A percentile compares a stretch with the other conserved stretches of the same genome.
Conservation (phyloP, 768 basidiomycete species). For the Tubosaeta brunneosetosa region DNA sequence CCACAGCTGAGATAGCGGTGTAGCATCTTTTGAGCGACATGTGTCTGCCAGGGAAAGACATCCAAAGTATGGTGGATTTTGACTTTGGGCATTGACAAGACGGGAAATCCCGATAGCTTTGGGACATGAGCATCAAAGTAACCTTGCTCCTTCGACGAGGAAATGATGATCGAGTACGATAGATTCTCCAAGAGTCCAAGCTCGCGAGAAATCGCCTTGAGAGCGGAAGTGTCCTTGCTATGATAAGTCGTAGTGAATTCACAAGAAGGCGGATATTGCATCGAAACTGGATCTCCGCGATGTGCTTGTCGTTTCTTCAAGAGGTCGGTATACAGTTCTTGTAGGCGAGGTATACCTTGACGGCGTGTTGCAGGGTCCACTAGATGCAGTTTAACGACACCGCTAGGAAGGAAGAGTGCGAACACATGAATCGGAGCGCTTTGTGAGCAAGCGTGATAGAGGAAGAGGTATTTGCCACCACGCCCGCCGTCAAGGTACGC, state of each 20-base stretch:
- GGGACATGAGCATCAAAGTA: conserved; percentile 76
- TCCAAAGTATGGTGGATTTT: conserved; percentile 69
- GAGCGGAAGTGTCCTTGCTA: conserved; percentile 67
- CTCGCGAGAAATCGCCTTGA: conserved; percentile 86
- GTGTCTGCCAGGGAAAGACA: conserved; percentile 84
- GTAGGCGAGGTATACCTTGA: conserved; percentile 74
- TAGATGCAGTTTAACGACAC: conserved; percentile 70
- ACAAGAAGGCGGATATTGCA: conserved; percentile 60
- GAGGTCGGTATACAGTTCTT: conserved; percentile 66
- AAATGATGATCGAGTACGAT: conserved; percentile 73
- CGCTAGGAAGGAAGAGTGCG: conserved; percentile 75
- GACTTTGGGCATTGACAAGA: conserved; percentile 82
- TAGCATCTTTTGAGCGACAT: conserved; percentile 80
- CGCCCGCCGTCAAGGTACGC: conserved; percentile 72
- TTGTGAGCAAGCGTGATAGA: conserved; percentile 81
- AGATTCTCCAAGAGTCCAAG: conserved; percentile 70
- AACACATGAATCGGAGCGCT: conserved; percentile 80
- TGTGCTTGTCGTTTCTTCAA: conserved; percentile 45
- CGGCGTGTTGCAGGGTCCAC: conserved; percentile 89
- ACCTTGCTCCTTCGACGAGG: conserved; percentile 75
- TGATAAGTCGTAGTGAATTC: conserved; percentile 74
- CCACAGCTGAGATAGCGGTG: conserved; percentile 76
- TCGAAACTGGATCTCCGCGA: conserved; percentile 40
- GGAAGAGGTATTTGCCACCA: conserved; percentile 72
- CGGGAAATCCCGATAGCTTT: conserved; percentile 78